Evolutionary conservation across 1,284 basidiomycete species (phyloP).

Genomic region (Testicularia cyperi): DNA sequence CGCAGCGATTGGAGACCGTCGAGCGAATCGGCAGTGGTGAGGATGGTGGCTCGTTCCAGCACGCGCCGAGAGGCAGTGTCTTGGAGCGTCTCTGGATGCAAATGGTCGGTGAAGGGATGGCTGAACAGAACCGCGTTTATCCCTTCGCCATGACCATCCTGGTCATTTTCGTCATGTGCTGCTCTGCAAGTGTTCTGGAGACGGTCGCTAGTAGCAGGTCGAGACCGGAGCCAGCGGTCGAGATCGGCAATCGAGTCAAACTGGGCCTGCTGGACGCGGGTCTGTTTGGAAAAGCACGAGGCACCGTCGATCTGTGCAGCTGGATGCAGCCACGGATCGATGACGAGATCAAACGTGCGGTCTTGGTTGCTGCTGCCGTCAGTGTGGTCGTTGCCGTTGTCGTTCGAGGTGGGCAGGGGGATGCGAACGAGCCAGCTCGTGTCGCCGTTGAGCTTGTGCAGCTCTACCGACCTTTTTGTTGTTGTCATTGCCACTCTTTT

Average conservation of each 20-base stretch:
- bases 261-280: constrained; percentile 14
- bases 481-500: too few species aligned
- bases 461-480: too few species aligned
- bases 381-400: too few species aligned
- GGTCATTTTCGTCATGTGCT: too few species aligned
- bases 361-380: too few species aligned
- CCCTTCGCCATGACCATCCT: too few species aligned
- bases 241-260: constrained; percentile 22
- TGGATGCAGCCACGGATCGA: constrained; percentile 33
- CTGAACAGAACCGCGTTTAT: constrained; percentile 32
- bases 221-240: constrained; percentile 14
- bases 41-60: constrained; percentile 5
- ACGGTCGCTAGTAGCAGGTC: too few species aligned
- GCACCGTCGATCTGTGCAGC: constrained; percentile 26
- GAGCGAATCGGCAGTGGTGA: constrained; percentile 24
- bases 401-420: not conserved
- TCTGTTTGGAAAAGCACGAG: constrained; percentile 24
- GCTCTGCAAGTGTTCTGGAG: too few species aligned
- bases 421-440: constrained; percentile 26
- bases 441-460: constrained; percentile 39
- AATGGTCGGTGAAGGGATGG: constrained; percentile 29
- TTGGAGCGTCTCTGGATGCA: constrained; percentile 19
- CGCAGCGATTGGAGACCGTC: constrained; percentile 8
- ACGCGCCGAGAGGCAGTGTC: constrained; percentile 9
- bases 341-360: too few species aligned